Conservation (phyloP, 768 basidiomycete genomes). For the Suillus lakei region DNA sequence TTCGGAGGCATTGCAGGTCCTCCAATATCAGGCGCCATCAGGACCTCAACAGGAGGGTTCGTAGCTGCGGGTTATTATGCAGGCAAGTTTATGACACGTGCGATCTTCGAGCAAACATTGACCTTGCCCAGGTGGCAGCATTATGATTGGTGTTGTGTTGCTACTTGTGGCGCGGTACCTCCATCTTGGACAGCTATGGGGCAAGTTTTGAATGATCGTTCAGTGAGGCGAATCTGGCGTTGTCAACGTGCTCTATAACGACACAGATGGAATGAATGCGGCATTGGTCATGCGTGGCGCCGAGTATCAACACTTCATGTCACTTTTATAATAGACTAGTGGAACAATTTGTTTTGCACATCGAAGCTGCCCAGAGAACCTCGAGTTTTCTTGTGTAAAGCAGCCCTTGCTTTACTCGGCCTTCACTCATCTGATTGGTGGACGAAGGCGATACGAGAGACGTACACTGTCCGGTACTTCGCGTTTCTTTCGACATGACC, state of each 20-base stretch:
- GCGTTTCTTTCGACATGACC: neutral
- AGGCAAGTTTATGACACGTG: slow-evolving; percentile 22
- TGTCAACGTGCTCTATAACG: neutral
- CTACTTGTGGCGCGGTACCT: slow-evolving; percentile 46
- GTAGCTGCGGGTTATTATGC: slow-evolving; percentile 45
- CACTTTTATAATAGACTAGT: neutral
- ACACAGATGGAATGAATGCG: too few relatives aligned
- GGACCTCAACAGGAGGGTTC: slow-evolving; percentile 52
- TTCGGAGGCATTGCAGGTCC: slow-evolving; percentile 72
- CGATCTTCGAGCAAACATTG: neutral
- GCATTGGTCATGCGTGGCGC: neutral
- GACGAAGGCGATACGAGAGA: neutral
- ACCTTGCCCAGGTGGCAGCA: slow-evolving; percentile 36
- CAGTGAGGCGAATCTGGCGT: neutral
- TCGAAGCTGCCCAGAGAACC: neutral
- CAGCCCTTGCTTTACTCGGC: neutral
- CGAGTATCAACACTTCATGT: neutral
- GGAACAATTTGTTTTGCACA: neutral
- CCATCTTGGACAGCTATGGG: slow-evolving; percentile 43
- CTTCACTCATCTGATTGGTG: neutral
- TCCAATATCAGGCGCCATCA: slow-evolving; percentile 76
- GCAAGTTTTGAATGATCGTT: slow-evolving; percentile 30
- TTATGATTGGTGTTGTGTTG: slow-evolving; percentile 47
- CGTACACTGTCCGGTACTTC: neutral
- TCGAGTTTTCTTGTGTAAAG: neutral